These are phyloP conservation scores for Secale cereale DNA, from an alignment of 176 grass and related monocot species.

Conservation along the genomic window DNA sequence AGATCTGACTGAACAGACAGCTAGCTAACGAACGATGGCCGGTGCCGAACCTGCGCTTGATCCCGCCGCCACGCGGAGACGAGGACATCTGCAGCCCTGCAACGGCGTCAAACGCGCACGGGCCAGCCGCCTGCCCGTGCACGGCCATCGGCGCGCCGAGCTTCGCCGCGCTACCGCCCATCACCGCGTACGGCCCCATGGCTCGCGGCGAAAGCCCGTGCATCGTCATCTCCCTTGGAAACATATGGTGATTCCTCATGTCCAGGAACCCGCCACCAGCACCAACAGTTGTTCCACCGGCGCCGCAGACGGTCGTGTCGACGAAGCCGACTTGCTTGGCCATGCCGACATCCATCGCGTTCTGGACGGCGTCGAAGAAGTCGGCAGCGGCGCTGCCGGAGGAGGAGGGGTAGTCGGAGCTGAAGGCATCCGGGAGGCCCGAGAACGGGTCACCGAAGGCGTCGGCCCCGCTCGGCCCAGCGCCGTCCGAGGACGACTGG, in stretches of 20 bases:
- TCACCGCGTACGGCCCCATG: constrained; percentile 39
- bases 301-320: constrained; percentile 16
- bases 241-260: constrained; percentile 15
- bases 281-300: neutral
- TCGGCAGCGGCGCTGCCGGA: neutral
- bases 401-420: constrained; percentile 24
- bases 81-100: constrained; percentile 63
- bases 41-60: constrained; percentile 75
- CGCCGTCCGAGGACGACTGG: constrained; percentile 28
- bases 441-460: constrained; percentile 57
- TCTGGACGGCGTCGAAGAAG: constrained; percentile 26
- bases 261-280: constrained; percentile 10
- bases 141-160: constrained; percentile 32
- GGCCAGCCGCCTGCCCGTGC: constrained; percentile 16
- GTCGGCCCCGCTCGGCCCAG: neutral
- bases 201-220: constrained; percentile 32
- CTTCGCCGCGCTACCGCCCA: constrained; percentile 20
- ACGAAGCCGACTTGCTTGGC: constrained; percentile 22
- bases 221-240: constrained; percentile 29
- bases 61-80: constrained; percentile 37
- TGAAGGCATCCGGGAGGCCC: constrained; percentile 55
- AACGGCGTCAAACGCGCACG: constrained; percentile 30
- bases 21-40: constrained; percentile 10
- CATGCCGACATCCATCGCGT: constrained; percentile 4
- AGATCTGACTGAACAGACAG: constrained; percentile 27